Base-by-base conservation (phyloP, 2,329 filamentous ascomycete genomes). In the Verticillium tricorpus region DNA sequence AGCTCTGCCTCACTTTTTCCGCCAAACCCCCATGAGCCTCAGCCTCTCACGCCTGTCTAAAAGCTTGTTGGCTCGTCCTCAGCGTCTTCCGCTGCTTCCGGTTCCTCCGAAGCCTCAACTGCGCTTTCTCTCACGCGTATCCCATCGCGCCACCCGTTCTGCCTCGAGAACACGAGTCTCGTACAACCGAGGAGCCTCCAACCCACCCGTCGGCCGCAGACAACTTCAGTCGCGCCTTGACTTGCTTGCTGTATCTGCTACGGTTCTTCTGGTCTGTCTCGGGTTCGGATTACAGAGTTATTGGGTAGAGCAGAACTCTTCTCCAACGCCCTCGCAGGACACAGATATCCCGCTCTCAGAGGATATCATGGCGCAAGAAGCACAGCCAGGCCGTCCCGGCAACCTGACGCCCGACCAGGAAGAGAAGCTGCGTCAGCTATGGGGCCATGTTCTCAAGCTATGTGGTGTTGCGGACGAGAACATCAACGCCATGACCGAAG, bases 381-480 rank as follows among this genome's bases (percentile, higher is more conserved):
- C 71, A 25, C 83, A 83, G 55, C 85, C 89, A 40, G 95, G 95
- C 60, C 88, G 93, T 64, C 85, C 92, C 60, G 93, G 92, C 63
- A 97, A 91, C 68, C 82, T 99, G 62, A 97, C 93, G n/a, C 76
- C 87, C 3, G 93, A 97, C 65, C 88, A 99, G 77, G 92, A 97
- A 70, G 85, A 85, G 66, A 97, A 96, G 78, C 80, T 99, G 62
- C 90, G 89, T 70, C 90, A 96, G 74, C 84, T 98, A 67, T 99
- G 95, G 95, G 77, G 83, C 15, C 80, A 88, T 60, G 83, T 92
- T 45, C 83, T 96, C 67, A 88, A 90, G 65, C 82, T 97, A 55
- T 93, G 90, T 72, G 91, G 89, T 32, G 82, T 93, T 60, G 68
- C 71, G 54, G 61, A 57, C 22, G 68, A 67, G 15, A 65, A 69